Evolutionary conservation across 2,329 filamentous ascomycete genomes (phyloP).

Genomic region (Neofusicoccum parvum): DNA sequence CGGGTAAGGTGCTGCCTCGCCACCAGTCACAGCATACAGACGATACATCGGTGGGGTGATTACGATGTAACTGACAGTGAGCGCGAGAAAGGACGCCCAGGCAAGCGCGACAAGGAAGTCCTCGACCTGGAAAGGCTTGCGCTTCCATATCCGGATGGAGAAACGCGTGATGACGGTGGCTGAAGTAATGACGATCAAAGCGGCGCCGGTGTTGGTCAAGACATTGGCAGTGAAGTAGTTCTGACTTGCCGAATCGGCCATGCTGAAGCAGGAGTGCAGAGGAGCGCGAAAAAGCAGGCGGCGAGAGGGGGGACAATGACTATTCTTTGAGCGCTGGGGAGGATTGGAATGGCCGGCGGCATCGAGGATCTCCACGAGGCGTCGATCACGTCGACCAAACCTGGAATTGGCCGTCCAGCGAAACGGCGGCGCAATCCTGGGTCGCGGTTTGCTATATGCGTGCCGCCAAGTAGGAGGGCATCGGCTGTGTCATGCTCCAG

Average conservation of each 20-base stretch:
- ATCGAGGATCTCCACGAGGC: neutral
- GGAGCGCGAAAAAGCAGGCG: neutral
- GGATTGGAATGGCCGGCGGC: neutral
- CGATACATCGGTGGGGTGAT: slow-evolving; percentile 38
- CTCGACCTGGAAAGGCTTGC: slow-evolving; percentile 21
- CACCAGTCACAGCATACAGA: slow-evolving; percentile 30
- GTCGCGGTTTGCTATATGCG: slow-evolving; percentile 17
- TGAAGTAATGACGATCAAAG: slow-evolving; percentile 27
- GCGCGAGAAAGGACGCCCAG: slow-evolving; percentile 32
- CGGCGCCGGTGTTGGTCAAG: slow-evolving; percentile 25
- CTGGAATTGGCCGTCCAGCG: neutral
- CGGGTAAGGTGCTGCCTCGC: slow-evolving; percentile 30
- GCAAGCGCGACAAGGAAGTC: slow-evolving; percentile 33
- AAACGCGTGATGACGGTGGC: slow-evolving; percentile 24
- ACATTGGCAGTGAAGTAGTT: slow-evolving; percentile 27
- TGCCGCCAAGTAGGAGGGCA: neutral
- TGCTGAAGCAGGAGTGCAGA: slow-evolving; percentile 10
- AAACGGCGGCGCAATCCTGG: neutral
- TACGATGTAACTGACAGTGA: slow-evolving; percentile 37
- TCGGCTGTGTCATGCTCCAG: neutral
- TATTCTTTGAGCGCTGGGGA: neutral
- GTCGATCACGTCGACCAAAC: neutral
- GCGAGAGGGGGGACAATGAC: neutral
- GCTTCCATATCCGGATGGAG: slow-evolving; percentile 6
- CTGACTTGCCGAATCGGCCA: slow-evolving; percentile 22